A percentile compares a stretch with the other conserved stretches of the same genome.
These are phyloP conservation scores for Aspergillus carlsbadensis DNA, from an alignment of 495 filamentous ascomycete genomes.

Conservation along the genomic window DNA sequence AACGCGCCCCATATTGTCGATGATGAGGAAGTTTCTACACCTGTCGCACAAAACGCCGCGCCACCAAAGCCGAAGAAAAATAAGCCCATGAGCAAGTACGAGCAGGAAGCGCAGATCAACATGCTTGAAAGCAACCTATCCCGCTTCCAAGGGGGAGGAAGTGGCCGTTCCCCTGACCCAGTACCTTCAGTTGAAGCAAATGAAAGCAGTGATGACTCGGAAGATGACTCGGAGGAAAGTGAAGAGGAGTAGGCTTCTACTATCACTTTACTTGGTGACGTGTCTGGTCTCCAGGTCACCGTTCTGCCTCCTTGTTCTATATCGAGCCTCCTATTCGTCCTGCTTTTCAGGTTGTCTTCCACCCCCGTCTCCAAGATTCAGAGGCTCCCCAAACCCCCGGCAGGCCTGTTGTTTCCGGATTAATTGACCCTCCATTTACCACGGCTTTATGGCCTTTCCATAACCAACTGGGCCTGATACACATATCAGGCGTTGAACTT, in stretches of 20 bases:
- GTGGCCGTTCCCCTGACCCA: constrained; percentile 40
- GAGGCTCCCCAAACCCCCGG: background rate
- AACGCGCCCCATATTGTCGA: constrained; percentile 56
- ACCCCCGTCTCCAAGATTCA: background rate
- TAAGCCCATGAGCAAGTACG: constrained; percentile 94
- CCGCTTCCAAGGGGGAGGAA: constrained; percentile 44
- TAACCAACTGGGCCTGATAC: background rate
- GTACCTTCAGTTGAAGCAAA: constrained; percentile 46
- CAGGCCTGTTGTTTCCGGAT: background rate
- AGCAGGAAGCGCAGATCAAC: constrained; percentile 87
- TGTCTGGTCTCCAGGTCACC: background rate
- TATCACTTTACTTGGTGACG: background rate
- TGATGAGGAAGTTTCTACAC: constrained; percentile 39
- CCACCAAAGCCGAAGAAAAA: constrained; percentile 86
- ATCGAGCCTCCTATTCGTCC: background rate
- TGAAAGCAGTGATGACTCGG: constrained; percentile 50
- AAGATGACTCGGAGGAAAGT: constrained; percentile 55
- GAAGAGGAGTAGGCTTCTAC: constrained; percentile 48
- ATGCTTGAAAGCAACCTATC: constrained; percentile 63
- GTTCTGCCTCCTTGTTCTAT: background rate
- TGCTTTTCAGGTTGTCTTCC: background rate
- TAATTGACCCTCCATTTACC: background rate
- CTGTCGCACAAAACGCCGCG: constrained; percentile 46
- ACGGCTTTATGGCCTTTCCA: background rate
- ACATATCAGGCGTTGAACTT: constrained; percentile 10